Percentiles rank a stretch among this genome's conserved stretches.
phyloP scores from a whole-genome alignment of 371 early-diverging fungal genomes.

The Synchytrium microbalum region DNA sequence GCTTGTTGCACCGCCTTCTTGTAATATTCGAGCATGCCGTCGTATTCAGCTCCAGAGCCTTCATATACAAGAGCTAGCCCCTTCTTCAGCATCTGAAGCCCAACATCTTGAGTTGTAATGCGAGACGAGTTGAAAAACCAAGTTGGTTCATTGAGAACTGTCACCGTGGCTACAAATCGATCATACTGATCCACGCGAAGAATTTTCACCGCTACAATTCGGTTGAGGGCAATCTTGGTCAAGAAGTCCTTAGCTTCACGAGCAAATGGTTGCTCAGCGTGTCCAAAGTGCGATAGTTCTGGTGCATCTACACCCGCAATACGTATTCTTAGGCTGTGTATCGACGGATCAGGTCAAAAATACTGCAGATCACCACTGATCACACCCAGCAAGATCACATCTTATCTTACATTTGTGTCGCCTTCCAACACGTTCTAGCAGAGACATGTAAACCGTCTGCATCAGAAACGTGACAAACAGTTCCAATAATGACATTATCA shows the following conservation, averaged over 20 bases:
- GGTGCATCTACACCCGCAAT: slow-evolving; percentile 76
- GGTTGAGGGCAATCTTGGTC: slow-evolving; percentile 36
- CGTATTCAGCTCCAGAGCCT: slow-evolving; percentile 62
- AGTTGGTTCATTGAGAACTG: slow-evolving; percentile 39
- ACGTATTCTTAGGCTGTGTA: slow-evolving; percentile 53
- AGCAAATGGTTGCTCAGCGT: slow-evolving; percentile 55
- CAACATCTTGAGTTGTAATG: slow-evolving; percentile 40
- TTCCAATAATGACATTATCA: no score
- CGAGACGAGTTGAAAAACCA: slow-evolving; percentile 33
- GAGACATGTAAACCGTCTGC: no score
- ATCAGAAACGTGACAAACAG: no score
- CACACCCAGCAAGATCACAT: no score
- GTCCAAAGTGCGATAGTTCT: slow-evolving; percentile 56
- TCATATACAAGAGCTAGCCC: slow-evolving; percentile 64
- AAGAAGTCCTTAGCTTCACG: slow-evolving; percentile 54
- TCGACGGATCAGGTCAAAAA: no score
- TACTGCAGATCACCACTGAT: no score
- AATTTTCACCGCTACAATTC: slow-evolving; percentile 43
- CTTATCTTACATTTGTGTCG: no score
- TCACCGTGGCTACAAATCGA: slow-evolving; percentile 45
- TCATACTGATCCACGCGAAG: slow-evolving; percentile 57
- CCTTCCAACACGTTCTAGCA: no score
- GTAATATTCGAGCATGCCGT: slow-evolving; percentile 37
- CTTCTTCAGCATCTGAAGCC: slow-evolving; percentile 54
- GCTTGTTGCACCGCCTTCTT: slow-evolving; percentile 48